Evolutionary conservation across 2,329 filamentous ascomycete genomes (phyloP).

Genomic region (Neonectria ditissima): DNA sequence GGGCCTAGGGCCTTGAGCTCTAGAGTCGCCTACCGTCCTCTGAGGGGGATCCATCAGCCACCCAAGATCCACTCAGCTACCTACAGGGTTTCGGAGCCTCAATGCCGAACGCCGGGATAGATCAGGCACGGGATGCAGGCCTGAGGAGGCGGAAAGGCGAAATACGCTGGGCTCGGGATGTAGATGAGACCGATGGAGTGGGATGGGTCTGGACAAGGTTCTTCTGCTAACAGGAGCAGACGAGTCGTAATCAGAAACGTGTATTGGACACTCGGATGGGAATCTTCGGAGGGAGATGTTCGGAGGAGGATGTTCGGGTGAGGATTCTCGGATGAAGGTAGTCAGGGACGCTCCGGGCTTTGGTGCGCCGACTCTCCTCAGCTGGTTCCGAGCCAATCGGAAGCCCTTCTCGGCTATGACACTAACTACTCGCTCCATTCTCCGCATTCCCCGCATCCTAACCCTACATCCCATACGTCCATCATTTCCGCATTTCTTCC

Average conservation of each 20-base stretch:
- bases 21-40: slow-evolving; percentile 9
- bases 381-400: slow-evolving; percentile 28
- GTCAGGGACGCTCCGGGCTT: too few species aligned
- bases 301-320: neutral
- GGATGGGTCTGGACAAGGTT: neutral
- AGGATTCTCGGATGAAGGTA: neutral
- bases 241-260: slow-evolving; percentile 10
- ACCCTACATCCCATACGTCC: neutral
- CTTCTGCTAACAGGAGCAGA: neutral
- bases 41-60: slow-evolving; percentile 32
- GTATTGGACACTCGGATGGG: slow-evolving; percentile 1
- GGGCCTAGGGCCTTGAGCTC: slow-evolving; percentile 25
- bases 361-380: neutral
- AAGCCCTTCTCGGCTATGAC: neutral
- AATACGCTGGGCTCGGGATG: neutral
- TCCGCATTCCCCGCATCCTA: slow-evolving; percentile 13
- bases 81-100: neutral
- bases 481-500: slow-evolving; percentile 44
- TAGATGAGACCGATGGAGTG: neutral
- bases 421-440: slow-evolving; percentile 12
- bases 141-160: neutral
- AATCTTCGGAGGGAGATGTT: neutral
- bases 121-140: neutral
- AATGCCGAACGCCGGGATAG: neutral
- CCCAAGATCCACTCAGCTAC: neutral